phyloP scores from a whole-genome alignment of 2,329 filamentous ascomycete genomes.

The Aspergillus pseudoviridinutans region DNA sequence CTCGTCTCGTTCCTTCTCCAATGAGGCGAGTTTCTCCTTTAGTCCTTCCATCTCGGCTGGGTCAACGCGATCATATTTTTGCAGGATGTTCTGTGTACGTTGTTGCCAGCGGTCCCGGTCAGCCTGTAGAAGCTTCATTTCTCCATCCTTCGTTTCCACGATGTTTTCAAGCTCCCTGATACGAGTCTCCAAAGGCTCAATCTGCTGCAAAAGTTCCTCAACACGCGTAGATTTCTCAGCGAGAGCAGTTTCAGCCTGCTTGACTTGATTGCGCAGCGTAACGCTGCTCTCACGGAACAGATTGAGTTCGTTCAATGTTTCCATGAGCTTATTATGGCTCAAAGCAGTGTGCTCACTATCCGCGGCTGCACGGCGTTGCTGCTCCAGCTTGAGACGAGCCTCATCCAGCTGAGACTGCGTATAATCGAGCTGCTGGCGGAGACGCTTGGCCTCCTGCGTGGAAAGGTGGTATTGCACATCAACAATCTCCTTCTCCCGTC shows the following conservation, averaged over 20 bases:
- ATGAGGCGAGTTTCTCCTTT: slow-evolving; percentile 67
- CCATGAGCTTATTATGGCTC: slow-evolving; percentile 85
- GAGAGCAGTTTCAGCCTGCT: slow-evolving; percentile 72
- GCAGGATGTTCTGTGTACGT: slow-evolving; percentile 89
- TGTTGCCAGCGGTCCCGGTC: slow-evolving; percentile 95
- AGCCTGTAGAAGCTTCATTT: slow-evolving; percentile 82
- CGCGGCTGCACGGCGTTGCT: slow-evolving; percentile 74
- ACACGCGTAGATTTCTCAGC: slow-evolving; percentile 70
- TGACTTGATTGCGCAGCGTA: slow-evolving; percentile 80
- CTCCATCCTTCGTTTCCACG: slow-evolving; percentile 75
- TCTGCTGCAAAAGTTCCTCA: slow-evolving; percentile 67
- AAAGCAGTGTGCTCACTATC: slow-evolving; percentile 70
- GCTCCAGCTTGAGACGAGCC: slow-evolving; percentile 78
- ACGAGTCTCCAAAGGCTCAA: slow-evolving; percentile 77
- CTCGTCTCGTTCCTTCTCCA: slow-evolving; percentile 67
- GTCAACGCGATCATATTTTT: slow-evolving; percentile 93
- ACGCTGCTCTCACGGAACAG: slow-evolving; percentile 92
- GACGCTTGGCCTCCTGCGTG: slow-evolving; percentile 77
- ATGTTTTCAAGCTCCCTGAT: slow-evolving; percentile 80
- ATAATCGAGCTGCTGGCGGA: slow-evolving; percentile 88
- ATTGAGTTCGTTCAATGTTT: slow-evolving; percentile 93
- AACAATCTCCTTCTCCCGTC: slow-evolving; percentile 94
- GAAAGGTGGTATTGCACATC: slow-evolving; percentile 95
- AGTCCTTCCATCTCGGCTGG: slow-evolving; percentile 87
- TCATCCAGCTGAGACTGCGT: slow-evolving; percentile 85